phyloP scores from a whole-genome alignment of 2,329 filamentous ascomycete genomes.

The Biscogniauxia marginata region DNA sequence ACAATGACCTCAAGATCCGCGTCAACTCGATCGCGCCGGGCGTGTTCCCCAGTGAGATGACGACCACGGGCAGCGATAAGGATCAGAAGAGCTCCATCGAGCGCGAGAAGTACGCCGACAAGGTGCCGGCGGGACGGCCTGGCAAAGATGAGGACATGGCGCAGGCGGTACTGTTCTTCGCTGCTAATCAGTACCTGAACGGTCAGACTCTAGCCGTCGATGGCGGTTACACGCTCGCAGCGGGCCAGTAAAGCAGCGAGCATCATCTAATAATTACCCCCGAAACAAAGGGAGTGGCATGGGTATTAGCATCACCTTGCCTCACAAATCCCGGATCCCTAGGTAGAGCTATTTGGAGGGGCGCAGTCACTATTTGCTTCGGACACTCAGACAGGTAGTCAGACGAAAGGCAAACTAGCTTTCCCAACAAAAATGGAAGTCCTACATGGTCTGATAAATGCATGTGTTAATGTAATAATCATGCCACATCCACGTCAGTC shows the following conservation, averaged over 20 bases:
- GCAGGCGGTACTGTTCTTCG: constrained; percentile 59
- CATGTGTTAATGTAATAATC: too few species aligned
- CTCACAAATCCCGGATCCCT: too few species aligned
- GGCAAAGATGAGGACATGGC: constrained; percentile 71
- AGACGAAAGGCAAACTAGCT: too few species aligned
- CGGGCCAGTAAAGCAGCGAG: constrained; percentile 30
- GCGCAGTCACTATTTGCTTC: too few species aligned
- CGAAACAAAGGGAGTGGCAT: neutral
- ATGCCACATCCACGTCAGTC: too few species aligned
- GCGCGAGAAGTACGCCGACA: constrained; percentile 54
- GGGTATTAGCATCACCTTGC: too few species aligned
- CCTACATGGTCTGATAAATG: too few species aligned
- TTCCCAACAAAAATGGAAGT: too few species aligned
- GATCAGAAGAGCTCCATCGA: constrained; percentile 59
- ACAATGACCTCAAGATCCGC: constrained; percentile 61
- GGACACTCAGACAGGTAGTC: too few species aligned
- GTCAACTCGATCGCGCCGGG: constrained; percentile 73
- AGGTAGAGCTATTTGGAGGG: too few species aligned
- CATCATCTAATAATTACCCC: too few species aligned
- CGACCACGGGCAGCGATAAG: constrained; percentile 47
- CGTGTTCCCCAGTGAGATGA: constrained; percentile 72
- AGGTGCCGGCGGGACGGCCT: constrained; percentile 65
- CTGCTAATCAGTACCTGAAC: constrained; percentile 44
- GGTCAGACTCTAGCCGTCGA: constrained; percentile 45
- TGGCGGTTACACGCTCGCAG: constrained; percentile 42